These are phyloP conservation scores for Nemophila menziesii DNA, from an alignment of 257 asterid genomes.

Conservation along the genomic window DNA sequence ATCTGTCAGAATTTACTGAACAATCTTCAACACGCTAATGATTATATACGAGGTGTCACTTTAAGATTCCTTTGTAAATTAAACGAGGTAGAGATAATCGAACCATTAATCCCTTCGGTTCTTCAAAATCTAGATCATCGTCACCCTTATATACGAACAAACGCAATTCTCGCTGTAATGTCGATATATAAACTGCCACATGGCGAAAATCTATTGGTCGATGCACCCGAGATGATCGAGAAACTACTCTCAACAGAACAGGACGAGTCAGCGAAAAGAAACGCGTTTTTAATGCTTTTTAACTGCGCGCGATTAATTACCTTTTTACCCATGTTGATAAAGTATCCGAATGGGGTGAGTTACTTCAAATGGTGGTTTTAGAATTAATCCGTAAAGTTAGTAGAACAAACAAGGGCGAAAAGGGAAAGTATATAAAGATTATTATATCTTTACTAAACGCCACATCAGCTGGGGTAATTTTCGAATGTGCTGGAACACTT, in stretches of 20 bases:
- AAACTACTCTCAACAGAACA: slow-evolving; percentile 71
- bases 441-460: slow-evolving; percentile 62
- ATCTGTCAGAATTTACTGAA: slow-evolving; percentile 84
- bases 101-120: slow-evolving; percentile 80
- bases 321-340: slow-evolving; percentile 65
- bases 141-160: slow-evolving; percentile 68
- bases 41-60: slow-evolving; percentile 83
- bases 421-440: slow-evolving; percentile 82
- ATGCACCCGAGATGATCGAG: slow-evolving; percentile 94
- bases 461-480: slow-evolving; percentile 85
- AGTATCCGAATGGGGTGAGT: slow-evolving; percentile 79
- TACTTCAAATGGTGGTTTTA: slow-evolving; percentile 83
- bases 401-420: slow-evolving; percentile 77
- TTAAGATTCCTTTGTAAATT: slow-evolving; percentile 84
- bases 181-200: slow-evolving; percentile 86
- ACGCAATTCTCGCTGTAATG: slow-evolving; percentile 82
- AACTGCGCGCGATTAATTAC: slow-evolving; percentile 74
- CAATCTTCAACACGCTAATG: slow-evolving; percentile 84
- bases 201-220: slow-evolving; percentile 81
- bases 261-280: slow-evolving; percentile 79
- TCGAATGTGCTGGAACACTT: slow-evolving; percentile 92
- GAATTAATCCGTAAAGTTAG: slow-evolving; percentile 86
- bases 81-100: slow-evolving; percentile 73
- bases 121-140: slow-evolving; percentile 78
- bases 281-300: slow-evolving; percentile 90